These are phyloP conservation scores for Phytomonas sp. DNA, from an alignment of 208 protist species.

Conservation along the genomic window DNA sequence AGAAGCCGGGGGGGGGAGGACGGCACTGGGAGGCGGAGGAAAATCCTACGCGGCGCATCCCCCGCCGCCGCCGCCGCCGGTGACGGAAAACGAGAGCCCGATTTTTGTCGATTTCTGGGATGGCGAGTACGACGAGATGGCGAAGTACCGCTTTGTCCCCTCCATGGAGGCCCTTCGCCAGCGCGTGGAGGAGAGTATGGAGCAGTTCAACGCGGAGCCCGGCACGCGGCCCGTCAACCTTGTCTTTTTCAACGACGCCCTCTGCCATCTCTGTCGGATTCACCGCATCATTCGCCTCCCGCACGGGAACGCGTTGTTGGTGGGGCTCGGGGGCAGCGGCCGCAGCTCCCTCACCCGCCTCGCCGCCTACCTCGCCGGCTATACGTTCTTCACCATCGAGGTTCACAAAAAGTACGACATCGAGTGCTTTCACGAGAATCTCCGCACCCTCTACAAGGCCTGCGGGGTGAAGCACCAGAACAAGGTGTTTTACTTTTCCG, in stretches of 20 bases:
- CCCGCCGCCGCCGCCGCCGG: neutral
- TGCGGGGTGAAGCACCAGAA: slow-evolving; percentile 92
- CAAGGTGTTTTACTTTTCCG: slow-evolving; percentile 97
- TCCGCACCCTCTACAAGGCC: slow-evolving; percentile 93
- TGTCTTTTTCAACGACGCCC: slow-evolving; percentile 97
- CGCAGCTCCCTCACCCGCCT: slow-evolving; percentile 94
- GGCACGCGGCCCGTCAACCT: slow-evolving; percentile 91
- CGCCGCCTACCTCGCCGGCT: slow-evolving; percentile 93
- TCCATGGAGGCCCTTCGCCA: slow-evolving; percentile 81
- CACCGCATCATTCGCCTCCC: slow-evolving; percentile 94
- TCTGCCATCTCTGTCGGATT: slow-evolving; percentile 96
- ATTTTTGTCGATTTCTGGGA: slow-evolving; percentile 95
- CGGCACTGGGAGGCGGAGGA: neutral
- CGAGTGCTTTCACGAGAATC: slow-evolving; percentile 95
- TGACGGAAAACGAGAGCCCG: slow-evolving; percentile 78
- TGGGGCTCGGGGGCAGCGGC: slow-evolving; percentile 97
- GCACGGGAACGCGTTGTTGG: slow-evolving; percentile 95
- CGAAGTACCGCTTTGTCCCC: slow-evolving; percentile 92
- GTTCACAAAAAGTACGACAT: slow-evolving; percentile 93
- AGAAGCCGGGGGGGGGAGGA: neutral
- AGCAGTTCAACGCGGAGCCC: slow-evolving; percentile 91
- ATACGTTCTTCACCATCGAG: slow-evolving; percentile 95
- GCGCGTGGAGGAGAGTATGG: slow-evolving; percentile 91
- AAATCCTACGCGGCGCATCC: neutral
- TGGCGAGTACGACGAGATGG: slow-evolving; percentile 88